Evolutionary conservation across 768 basidiomycete genomes (phyloP).

Genomic region (Leccinum barrowsii): DNA sequence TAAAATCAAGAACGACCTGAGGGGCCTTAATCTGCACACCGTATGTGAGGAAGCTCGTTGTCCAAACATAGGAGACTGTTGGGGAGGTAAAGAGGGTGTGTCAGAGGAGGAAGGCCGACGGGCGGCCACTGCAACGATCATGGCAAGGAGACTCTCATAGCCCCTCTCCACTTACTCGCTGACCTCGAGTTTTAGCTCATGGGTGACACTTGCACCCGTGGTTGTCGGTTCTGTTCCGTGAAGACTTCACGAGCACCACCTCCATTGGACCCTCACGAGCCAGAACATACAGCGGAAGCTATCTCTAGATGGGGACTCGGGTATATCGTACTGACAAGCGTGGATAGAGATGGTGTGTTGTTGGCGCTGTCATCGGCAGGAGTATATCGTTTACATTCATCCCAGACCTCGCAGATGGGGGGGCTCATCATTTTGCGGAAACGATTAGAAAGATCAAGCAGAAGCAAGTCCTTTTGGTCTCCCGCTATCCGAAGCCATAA

Average conservation of each 20-base stretch:
- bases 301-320: slow-evolving; percentile 97
- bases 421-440: slow-evolving; percentile 90
- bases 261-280: slow-evolving; percentile 93
- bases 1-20: slow-evolving; percentile 91
- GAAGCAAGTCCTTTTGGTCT: slow-evolving; percentile 53
- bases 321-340: slow-evolving; percentile 95
- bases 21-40: slow-evolving; percentile 88
- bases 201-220: slow-evolving; percentile 98
- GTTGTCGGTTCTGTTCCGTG: slow-evolving; percentile 95
- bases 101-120: slow-evolving; percentile 71
- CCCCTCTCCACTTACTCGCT: slow-evolving; percentile 3
- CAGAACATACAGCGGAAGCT: slow-evolving; percentile 97
- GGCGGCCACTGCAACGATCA: slow-evolving; percentile 95
- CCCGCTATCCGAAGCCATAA: background rate
- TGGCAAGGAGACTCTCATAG: slow-evolving; percentile 51
- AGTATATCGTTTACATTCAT: slow-evolving; percentile 1
- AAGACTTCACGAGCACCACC: slow-evolving; percentile 88
- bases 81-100: slow-evolving; percentile 78
- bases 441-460: slow-evolving; percentile 95
- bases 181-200: slow-evolving; percentile 61
- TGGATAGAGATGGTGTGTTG: slow-evolving; percentile 88
- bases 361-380: background rate
- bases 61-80: slow-evolving; percentile 99
- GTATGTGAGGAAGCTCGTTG: slow-evolving; percentile 99
- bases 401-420: slow-evolving; percentile 87